These are phyloP conservation scores for Zhuliangozyma parablackwelliae DNA, from an alignment of 1,139 yeast genomes.

Conservation along the genomic window DNA sequence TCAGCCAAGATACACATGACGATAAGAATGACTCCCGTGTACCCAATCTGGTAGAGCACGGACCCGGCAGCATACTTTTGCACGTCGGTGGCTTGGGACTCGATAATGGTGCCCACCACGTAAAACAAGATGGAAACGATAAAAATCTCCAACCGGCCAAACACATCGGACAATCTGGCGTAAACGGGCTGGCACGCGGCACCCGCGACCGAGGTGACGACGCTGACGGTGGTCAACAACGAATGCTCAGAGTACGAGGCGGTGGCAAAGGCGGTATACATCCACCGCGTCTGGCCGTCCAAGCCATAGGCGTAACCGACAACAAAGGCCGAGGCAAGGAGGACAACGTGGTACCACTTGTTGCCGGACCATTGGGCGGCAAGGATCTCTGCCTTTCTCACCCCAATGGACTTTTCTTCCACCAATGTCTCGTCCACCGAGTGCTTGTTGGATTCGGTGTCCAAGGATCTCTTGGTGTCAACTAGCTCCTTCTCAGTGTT, in stretches of 20 bases:
- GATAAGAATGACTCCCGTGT: slow-evolving; percentile 57
- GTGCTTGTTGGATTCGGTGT: no score
- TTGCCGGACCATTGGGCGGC: slow-evolving; percentile 22
- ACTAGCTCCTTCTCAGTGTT: background rate
- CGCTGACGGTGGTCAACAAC: slow-evolving; percentile 59
- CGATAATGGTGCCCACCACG: slow-evolving; percentile 65
- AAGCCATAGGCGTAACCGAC: slow-evolving; percentile 67
- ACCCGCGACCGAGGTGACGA: slow-evolving; percentile 58
- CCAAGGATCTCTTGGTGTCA: no score
- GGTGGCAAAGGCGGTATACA: slow-evolving; percentile 52
- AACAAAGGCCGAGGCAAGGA: slow-evolving; percentile 50
- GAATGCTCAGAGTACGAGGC: slow-evolving; percentile 55
- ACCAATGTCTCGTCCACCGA: slow-evolving; percentile 5
- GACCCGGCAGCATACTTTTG: slow-evolving; percentile 71
- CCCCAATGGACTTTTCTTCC: slow-evolving; percentile 24
- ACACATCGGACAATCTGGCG: slow-evolving; percentile 66
- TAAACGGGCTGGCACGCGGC: slow-evolving; percentile 70
- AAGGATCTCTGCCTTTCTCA: slow-evolving; percentile 31
- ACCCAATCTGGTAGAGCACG: slow-evolving; percentile 66
- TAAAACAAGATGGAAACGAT: slow-evolving; percentile 55
- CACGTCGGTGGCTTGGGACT: slow-evolving; percentile 63
- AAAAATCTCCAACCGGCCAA: slow-evolving; percentile 62
- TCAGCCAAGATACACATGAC: slow-evolving; percentile 60
- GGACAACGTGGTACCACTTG: slow-evolving; percentile 23
- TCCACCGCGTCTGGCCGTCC: slow-evolving; percentile 51